Conservation (phyloP, 106 monocot species). For the Dendrobium huoshanense region DNA sequence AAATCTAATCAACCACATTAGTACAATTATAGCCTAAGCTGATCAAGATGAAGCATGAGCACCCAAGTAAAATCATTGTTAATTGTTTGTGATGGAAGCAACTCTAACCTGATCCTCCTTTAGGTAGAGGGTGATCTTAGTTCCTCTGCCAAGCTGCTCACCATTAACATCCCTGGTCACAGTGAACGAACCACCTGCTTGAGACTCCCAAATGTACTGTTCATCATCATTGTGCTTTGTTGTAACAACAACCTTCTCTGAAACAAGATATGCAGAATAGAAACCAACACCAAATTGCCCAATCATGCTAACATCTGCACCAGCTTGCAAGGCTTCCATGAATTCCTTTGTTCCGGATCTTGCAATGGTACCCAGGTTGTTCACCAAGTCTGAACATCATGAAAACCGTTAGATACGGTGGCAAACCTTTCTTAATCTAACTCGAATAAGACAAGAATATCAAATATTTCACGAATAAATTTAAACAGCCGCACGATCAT, state of each 20-base stretch:
- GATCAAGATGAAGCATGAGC: too few relatives aligned
- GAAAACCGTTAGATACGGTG: background rate
- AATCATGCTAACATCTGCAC: constrained; percentile 31
- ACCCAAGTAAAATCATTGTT: too few relatives aligned
- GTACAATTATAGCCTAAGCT: too few relatives aligned
- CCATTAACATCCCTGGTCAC: constrained; percentile 19
- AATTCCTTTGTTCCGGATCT: constrained; percentile 27
- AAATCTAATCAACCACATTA: background rate
- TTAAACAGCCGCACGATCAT: too few relatives aligned
- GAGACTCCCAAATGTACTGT: constrained; percentile 25
- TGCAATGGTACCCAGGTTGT: constrained; percentile 27
- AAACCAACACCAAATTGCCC: constrained; percentile 29
- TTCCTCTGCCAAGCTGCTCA: constrained; percentile 23
- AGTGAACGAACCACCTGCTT: constrained; percentile 27
- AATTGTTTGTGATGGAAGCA: background rate
- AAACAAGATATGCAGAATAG: constrained; percentile 23
- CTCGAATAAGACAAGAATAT: too few relatives aligned
- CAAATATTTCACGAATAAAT: too few relatives aligned
- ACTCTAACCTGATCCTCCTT: constrained; percentile 18
- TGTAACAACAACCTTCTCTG: constrained; percentile 23
- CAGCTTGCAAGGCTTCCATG: constrained; percentile 29
- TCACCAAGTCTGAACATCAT: background rate
- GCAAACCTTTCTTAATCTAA: too few relatives aligned
- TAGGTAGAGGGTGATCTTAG: constrained; percentile 23
- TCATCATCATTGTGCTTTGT: constrained; percentile 33